phyloP scores from a whole-genome alignment of 2,329 filamentous ascomycete species.

The Rhynchosporium agropyri region DNA sequence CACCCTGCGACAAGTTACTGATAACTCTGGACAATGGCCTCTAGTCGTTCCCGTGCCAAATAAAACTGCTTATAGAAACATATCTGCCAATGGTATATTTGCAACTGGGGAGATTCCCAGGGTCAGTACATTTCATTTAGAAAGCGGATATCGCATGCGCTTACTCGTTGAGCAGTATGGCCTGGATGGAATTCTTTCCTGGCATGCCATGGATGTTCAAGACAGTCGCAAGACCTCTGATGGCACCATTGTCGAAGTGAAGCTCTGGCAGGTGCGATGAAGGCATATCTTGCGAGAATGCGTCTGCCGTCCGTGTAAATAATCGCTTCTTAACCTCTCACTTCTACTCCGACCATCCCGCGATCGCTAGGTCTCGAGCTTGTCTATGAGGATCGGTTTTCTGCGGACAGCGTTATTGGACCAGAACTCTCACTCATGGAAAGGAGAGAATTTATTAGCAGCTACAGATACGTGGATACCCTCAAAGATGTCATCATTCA shows the following conservation, averaged over 20 bases:
- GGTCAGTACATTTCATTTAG: background rate
- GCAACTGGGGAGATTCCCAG: conserved; percentile 6
- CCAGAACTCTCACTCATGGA: background rate
- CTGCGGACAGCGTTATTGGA: background rate
- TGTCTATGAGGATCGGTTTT: conserved; percentile 16
- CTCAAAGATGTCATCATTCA: background rate
- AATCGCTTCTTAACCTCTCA: background rate
- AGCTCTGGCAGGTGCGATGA: background rate
- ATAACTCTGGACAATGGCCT: background rate
- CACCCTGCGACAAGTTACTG: background rate
- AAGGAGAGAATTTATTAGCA: background rate
- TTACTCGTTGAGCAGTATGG: conserved; percentile 19
- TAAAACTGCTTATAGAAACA: background rate
- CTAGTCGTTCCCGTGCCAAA: conserved; percentile 26
- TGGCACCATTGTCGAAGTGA: conserved; percentile 22
- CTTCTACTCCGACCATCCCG: conserved; percentile 14
- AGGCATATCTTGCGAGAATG: conserved; percentile 19
- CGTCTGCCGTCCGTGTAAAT: background rate
- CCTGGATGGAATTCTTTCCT: conserved; percentile 20
- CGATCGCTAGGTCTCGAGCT: conserved; percentile 14
- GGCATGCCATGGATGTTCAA: background rate
- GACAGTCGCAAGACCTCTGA: background rate
- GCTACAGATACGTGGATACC: background rate
- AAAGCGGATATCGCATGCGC: background rate
- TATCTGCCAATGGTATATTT: conserved; percentile 21